Conservation (phyloP, 2,329 filamentous ascomycete genomes). For the Diaporthe amygdali region DNA sequence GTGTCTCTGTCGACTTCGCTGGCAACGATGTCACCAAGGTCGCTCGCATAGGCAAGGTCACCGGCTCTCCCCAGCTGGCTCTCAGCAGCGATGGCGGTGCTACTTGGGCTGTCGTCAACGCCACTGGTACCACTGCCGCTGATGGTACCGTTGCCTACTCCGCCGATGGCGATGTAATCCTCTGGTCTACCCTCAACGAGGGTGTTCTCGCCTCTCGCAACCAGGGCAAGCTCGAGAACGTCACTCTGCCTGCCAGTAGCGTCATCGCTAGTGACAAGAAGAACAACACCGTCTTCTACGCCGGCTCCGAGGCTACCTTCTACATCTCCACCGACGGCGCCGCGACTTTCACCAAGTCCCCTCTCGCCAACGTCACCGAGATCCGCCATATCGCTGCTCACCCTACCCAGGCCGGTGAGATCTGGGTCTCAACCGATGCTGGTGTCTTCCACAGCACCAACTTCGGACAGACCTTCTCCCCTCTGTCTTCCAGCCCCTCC, state of each 20-base stretch:
- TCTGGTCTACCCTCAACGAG: constrained; percentile 49
- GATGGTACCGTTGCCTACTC: constrained; percentile 56
- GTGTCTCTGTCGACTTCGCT: constrained; percentile 44
- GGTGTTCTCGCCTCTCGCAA: constrained; percentile 49
- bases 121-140: constrained; percentile 46
- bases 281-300: constrained; percentile 59
- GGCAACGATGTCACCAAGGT: constrained; percentile 51
- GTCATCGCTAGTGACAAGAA: constrained; percentile 60
- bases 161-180: constrained; percentile 53
- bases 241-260: constrained; percentile 50
- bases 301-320: constrained; percentile 48
- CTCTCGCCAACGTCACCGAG: constrained; percentile 44
- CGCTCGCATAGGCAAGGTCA: constrained; percentile 54
- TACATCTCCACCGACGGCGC: constrained; percentile 59
- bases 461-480: constrained; percentile 52
- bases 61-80: constrained; percentile 50
- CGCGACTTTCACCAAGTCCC: constrained; percentile 46
- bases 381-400: constrained; percentile 63
- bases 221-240: constrained; percentile 47
- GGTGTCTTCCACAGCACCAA: constrained; percentile 61
- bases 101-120: constrained; percentile 52
- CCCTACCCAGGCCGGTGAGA: constrained; percentile 62
- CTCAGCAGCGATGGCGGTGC: constrained; percentile 55
- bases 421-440: constrained; percentile 61
- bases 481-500: constrained; percentile 41